A percentile compares a stretch with the other conserved stretches of the same genome.
phyloP scores from a whole-genome alignment of 768 basidiomycete species.

The Tulasnella sp. region DNA sequence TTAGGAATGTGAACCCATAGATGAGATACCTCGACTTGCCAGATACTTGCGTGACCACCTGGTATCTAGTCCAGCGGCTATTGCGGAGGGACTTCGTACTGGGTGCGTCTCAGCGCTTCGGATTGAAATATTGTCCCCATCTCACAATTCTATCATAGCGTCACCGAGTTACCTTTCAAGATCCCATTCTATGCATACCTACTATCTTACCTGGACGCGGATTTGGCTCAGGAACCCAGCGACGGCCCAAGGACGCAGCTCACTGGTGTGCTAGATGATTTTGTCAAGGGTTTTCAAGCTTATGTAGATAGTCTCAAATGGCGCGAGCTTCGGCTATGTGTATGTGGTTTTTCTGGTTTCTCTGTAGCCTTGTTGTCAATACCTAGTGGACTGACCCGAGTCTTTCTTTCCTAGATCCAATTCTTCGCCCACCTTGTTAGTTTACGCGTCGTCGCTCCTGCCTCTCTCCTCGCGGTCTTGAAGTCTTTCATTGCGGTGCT shows the following conservation, averaged over 20 bases:
- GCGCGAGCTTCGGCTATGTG: slow-evolving; percentile 81
- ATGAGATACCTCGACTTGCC: slow-evolving; percentile 58
- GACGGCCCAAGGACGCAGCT: slow-evolving; percentile 31
- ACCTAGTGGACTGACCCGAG: not conserved
- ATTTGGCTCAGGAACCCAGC: slow-evolving; percentile 24
- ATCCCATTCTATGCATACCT: slow-evolving; percentile 80
- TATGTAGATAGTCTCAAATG: slow-evolving; percentile 83
- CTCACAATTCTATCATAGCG: no score
- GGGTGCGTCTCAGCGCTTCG: slow-evolving; percentile 35
- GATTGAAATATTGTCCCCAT: not conserved
- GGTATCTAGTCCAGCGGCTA: slow-evolving; percentile 45
- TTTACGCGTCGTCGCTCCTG: slow-evolving; percentile 58
- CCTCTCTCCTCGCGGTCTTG: slow-evolving; percentile 70
- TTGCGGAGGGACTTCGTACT: slow-evolving; percentile 66
- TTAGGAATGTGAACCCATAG: slow-evolving; percentile 46
- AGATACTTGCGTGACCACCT: slow-evolving; percentile 50
- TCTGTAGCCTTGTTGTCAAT: slow-evolving; percentile 13
- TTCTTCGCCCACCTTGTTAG: slow-evolving; percentile 85
- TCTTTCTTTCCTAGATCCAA: slow-evolving; percentile 53
- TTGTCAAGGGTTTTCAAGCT: slow-evolving; percentile 82
- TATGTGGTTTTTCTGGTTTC: slow-evolving; percentile 33
- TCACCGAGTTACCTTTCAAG: slow-evolving; percentile 91
- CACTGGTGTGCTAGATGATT: slow-evolving; percentile 63
- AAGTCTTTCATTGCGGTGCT: slow-evolving; percentile 77
- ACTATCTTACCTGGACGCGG: slow-evolving; percentile 44